Evolutionary conservation across 805 yeast species (phyloP).

Genomic region (Kodamaea neixiangensis): DNA sequence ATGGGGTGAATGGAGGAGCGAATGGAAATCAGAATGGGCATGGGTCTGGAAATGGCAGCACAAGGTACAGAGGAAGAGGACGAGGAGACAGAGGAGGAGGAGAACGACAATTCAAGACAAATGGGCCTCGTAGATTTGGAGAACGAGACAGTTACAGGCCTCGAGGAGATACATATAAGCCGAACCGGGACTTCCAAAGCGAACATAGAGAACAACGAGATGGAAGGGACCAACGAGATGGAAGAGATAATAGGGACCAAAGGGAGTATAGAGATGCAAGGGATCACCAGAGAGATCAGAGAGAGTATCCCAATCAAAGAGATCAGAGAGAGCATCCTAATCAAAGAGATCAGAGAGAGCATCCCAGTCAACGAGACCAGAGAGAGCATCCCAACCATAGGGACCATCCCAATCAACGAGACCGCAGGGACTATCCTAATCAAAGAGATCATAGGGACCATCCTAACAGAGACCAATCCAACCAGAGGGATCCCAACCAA

Average conservation of each 20-base stretch:
- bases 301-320: not conserved
- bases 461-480: not conserved
- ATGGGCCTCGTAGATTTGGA: slow-evolving; percentile 22
- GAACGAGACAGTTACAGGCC: slow-evolving; percentile 28
- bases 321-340: not conserved
- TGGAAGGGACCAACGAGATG: not conserved
- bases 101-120: slow-evolving; percentile 6
- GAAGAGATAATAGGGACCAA: not conserved
- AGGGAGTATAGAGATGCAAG: slow-evolving; percentile 3
- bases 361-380: not conserved
- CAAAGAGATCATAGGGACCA: slow-evolving; percentile 6
- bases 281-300: not conserved
- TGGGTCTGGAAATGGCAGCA: not conserved
- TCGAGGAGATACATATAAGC: slow-evolving; percentile 12
- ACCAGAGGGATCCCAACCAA: no score
- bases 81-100: not conserved
- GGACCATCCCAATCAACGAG: slow-evolving; percentile 4
- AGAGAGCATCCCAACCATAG: slow-evolving; percentile 1
- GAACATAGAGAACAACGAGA: slow-evolving; percentile 2
- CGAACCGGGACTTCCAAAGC: slow-evolving; percentile 3
- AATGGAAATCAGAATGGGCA: slow-evolving; percentile 1
- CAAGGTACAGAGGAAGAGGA: not conserved
- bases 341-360: not conserved
- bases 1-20: slow-evolving; percentile 2
- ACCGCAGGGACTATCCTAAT: not conserved